phyloP scores from a whole-genome alignment of 2,329 filamentous ascomycete species.

The Hypoxylon rubiginosum region DNA sequence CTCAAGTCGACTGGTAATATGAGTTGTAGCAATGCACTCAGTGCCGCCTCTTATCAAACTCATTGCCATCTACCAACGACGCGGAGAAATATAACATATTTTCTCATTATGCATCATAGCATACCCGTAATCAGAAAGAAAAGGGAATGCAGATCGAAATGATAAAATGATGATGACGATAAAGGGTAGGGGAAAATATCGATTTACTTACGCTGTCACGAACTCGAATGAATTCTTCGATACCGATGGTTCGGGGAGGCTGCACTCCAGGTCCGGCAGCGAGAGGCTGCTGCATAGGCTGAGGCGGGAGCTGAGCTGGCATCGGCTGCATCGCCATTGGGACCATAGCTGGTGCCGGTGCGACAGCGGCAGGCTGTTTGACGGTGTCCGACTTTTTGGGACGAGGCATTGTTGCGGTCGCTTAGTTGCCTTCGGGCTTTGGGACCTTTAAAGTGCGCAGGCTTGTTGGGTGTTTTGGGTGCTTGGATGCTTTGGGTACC shows the following conservation, averaged over 20 bases:
- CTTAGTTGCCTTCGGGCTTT: conserved; percentile 14
- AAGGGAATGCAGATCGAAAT: neutral
- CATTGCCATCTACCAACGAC: neutral
- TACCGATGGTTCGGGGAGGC: conserved; percentile 63
- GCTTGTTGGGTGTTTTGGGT: neutral
- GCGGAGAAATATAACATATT: neutral
- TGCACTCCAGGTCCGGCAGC: conserved; percentile 30
- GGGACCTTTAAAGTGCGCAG: neutral
- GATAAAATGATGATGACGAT: neutral
- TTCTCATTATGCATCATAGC: neutral
- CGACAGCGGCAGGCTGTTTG: conserved; percentile 55
- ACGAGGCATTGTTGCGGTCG: conserved; percentile 53
- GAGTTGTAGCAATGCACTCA: conserved; percentile 1
- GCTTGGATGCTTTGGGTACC: neutral
- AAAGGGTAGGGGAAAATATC: conserved; percentile 29
- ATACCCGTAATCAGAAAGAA: neutral
- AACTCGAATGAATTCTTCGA: conserved; percentile 83
- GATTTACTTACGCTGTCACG: conserved; percentile 80
- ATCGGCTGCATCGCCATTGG: conserved; percentile 51
- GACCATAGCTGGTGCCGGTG: conserved; percentile 57
- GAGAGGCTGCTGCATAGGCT: conserved; percentile 43
- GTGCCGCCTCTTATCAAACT: neutral
- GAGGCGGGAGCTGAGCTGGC: conserved; percentile 37
- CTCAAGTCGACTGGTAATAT: neutral
- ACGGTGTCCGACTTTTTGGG: conserved; percentile 56